Evolutionary conservation across 345 rosid species (phyloP), one percentile per base, ranked within the genome.

Genomic region (Brassica carinata): DNA sequence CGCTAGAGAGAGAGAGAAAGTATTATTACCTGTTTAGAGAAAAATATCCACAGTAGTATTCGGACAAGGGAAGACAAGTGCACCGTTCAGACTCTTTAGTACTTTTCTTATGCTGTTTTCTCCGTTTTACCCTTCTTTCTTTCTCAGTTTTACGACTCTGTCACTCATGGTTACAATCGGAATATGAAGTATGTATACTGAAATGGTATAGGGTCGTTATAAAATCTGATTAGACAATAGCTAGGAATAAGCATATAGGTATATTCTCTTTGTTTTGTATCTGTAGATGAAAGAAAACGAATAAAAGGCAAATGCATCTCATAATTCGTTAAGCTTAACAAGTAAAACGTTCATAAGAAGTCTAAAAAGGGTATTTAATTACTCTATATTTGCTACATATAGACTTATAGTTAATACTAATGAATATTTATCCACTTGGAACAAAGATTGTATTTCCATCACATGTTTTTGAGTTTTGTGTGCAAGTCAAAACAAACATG

Each of bases 11-110:
- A 72, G 55, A 53, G 76, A 70, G 80, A 69, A 5, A 73, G 40
- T 5, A 1, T 64, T 13, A n/a, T 79, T 69, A 81, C 83, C 80
- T 75, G 77, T 71, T 71, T 75, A 18, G 31, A 81, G 80, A 59
- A 81, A 55, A 75, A 80, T 80, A 74, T 80, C 73, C 11, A 71
- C 69, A 71, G 77, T 76, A 38, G 29, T 59, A 59, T 75, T 80
- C 2, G 84, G 80, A 76, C 80, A 75, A 81, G 53, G 64, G 67
- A 76, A 71, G 73, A 65, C 55, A 40, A 75, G 72, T 76, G 72
- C 67, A 75, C 64, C 5, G 55, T 75, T 80, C 71, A 27, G 79
- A 80, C 79, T 75, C 62, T 80, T 66, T 51, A 26, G 48, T 70
- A 80, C 67, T 80, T 73, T 64, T 48, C 27, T 53, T 4, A 0